Percentiles rank a stretch among this genome's conserved stretches.
These are phyloP conservation scores for Onygenales sp. DNA, from an alignment of 2,329 filamentous ascomycete species.

Conservation along the genomic window DNA sequence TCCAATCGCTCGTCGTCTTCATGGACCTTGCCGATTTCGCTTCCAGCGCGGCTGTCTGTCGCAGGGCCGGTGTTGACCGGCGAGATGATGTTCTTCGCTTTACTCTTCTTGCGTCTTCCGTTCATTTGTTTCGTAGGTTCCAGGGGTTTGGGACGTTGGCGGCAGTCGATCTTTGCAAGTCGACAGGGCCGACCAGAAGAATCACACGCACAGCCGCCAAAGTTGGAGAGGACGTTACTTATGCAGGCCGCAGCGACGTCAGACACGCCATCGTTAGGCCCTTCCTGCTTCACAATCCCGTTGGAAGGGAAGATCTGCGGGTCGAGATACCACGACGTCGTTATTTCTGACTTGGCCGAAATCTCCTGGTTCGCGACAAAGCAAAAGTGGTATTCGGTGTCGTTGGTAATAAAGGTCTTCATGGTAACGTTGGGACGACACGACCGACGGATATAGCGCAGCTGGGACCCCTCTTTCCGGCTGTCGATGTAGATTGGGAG, in stretches of 20 bases:
- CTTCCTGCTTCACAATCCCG: conserved; percentile 32
- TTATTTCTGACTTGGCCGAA: conserved; percentile 42
- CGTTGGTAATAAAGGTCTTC: conserved; percentile 72
- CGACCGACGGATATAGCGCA: conserved; percentile 85
- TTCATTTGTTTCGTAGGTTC: conserved; percentile 34
- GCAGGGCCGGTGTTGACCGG: conserved; percentile 44
- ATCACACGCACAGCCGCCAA: conserved; percentile 41
- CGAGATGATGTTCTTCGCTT: conserved; percentile 39
- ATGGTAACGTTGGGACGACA: conserved; percentile 83
- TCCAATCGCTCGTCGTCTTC: conserved; percentile 48
- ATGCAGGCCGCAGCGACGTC: conserved; percentile 36
- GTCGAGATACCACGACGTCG: conserved; percentile 40
- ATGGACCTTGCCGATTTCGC: conserved; percentile 43
- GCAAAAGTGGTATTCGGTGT: conserved; percentile 82
- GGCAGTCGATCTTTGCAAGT: conserved; percentile 35
- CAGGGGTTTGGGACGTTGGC: conserved; percentile 23
- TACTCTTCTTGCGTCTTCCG: conserved; percentile 40
- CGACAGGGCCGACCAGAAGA: conserved; percentile 25
- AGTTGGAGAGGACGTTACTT: conserved; percentile 39
- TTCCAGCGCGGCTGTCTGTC: conserved; percentile 49
- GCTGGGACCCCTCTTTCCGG: conserved; percentile 70
- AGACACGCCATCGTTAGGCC: conserved; percentile 26
- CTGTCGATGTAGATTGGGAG: conserved; percentile 92
- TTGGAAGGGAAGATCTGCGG: conserved; percentile 29
- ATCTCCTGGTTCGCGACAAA: conserved; percentile 76